phyloP scores from a whole-genome alignment of 2,329 filamentous ascomycete species.

The Penicillium sp. region DNA sequence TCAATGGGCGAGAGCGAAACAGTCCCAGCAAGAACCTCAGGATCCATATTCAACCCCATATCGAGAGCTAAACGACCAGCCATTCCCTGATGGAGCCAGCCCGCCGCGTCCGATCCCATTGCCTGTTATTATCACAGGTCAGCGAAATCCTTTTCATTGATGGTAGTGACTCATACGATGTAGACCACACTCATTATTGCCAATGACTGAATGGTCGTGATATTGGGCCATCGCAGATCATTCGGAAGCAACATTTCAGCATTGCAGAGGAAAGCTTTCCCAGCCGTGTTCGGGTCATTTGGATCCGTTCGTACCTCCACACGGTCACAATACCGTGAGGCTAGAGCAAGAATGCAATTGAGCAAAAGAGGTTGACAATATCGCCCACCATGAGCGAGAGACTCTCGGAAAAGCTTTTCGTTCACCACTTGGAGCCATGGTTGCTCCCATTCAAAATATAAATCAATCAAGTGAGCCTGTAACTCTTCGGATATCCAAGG shows the following conservation, averaged over 20 bases:
- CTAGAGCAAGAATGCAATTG: constrained; percentile 34
- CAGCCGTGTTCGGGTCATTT: constrained; percentile 32
- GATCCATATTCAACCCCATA: constrained; percentile 38
- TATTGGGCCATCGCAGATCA: constrained; percentile 27
- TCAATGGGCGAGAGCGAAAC: constrained; percentile 25
- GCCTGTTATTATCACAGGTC: constrained; percentile 19
- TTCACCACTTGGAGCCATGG: constrained; percentile 36
- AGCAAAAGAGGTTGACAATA: constrained; percentile 31
- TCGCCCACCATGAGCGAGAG: constrained; percentile 21
- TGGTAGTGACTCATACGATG: constrained; percentile 19
- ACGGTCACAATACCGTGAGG: constrained; percentile 32
- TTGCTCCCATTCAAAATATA: constrained; percentile 38
- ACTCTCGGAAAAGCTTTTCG: constrained; percentile 33
- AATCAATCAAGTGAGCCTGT: constrained; percentile 27
- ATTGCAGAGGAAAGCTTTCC: constrained; percentile 27
- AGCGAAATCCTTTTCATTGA: neutral
- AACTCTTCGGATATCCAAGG: constrained; percentile 20
- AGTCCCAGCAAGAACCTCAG: constrained; percentile 23
- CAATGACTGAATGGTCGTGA: constrained; percentile 37
- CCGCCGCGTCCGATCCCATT: constrained; percentile 32
- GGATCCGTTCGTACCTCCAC: constrained; percentile 28
- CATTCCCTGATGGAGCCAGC: constrained; percentile 39
- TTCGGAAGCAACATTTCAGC: constrained; percentile 21
- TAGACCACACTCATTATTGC: constrained; percentile 27
- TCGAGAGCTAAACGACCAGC: constrained; percentile 34